These are phyloP conservation scores for Suillus brevipes DNA, from an alignment of 768 basidiomycete species.

Conservation along the genomic window DNA sequence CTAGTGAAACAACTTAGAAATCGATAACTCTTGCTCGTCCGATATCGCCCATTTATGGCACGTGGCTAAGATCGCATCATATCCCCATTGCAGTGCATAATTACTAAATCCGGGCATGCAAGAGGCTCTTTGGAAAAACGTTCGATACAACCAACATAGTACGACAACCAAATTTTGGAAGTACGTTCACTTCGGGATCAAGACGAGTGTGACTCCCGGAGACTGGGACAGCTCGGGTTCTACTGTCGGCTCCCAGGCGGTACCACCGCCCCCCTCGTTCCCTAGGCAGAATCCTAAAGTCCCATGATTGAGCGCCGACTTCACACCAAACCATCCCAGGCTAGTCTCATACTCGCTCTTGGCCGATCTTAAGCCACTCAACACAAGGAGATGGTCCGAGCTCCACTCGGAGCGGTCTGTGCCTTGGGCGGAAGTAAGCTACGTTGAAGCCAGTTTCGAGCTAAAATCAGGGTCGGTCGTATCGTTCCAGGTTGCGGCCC, in stretches of 20 bases:
- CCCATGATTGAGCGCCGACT: constrained; percentile 1
- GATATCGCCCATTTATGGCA: constrained; percentile 2
- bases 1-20: constrained; percentile 4
- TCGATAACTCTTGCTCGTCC: constrained; percentile 6
- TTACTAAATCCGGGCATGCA: neutral
- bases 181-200: neutral
- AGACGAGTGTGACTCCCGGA: neutral
- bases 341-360: constrained; percentile 8
- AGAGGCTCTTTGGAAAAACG: neutral
- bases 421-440: neutral
- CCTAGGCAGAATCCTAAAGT: constrained; percentile 2
- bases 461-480: neutral
- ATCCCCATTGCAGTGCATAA: neutral
- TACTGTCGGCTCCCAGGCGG: constrained; percentile 4
- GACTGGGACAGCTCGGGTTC: neutral
- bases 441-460: neutral
- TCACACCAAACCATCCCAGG: constrained; percentile 13
- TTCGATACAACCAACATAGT: neutral
- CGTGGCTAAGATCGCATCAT: constrained; percentile 1
- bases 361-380: constrained; percentile 1
- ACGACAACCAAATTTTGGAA: neutral
- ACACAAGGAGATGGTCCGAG: neutral
- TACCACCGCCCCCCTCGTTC: constrained; percentile 8
- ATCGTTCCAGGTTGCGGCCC: neutral
- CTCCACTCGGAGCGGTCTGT: neutral